A percentile compares a stretch with the other conserved stretches of the same genome.
These are phyloP conservation scores for Wallacemonas sp. DNA, from an alignment of 208 protist species.

Conservation along the genomic window DNA sequence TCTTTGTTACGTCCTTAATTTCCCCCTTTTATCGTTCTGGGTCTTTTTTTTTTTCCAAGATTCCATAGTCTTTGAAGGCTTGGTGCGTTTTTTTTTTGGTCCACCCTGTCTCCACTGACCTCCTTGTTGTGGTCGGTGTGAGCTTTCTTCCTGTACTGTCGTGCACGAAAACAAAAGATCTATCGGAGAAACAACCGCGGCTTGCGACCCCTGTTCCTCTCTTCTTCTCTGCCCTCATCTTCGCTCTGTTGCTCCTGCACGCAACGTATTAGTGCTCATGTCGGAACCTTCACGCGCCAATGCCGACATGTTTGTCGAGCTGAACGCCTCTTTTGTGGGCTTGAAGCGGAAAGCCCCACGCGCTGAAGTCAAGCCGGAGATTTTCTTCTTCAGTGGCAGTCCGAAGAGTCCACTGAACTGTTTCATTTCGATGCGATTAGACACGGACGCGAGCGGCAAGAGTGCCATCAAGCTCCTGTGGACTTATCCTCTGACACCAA, in stretches of 20 bases:
- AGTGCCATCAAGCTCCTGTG: conserved; percentile 38
- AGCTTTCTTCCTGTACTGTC: no score
- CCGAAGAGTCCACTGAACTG: conserved; percentile 52
- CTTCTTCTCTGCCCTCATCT: conserved; percentile 3
- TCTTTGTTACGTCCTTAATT: no score
- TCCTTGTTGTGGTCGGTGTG: no score
- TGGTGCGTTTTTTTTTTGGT: conserved; percentile 11
- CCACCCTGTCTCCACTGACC: no score
- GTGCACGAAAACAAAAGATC: no score
- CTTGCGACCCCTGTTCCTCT: neutral
- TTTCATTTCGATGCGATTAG: conserved; percentile 45
- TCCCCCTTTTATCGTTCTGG: neutral
- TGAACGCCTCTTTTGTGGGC: conserved; percentile 40
- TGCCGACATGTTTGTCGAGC: conserved; percentile 26
- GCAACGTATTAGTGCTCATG: neutral
- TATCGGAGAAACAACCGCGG: no score
- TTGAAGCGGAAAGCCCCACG: conserved; percentile 40
- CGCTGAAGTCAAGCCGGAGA: conserved; percentile 32
- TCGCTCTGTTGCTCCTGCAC: conserved; percentile 13
- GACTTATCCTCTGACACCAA: conserved; percentile 51
- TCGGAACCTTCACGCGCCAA: neutral
- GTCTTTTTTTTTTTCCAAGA: no score
- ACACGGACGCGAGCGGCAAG: conserved; percentile 12
- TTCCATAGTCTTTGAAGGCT: no score
- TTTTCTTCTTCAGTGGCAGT: conserved; percentile 65